phyloP scores from a whole-genome alignment of 768 basidiomycete species.

The Boletus pseudo-olivaceus region DNA sequence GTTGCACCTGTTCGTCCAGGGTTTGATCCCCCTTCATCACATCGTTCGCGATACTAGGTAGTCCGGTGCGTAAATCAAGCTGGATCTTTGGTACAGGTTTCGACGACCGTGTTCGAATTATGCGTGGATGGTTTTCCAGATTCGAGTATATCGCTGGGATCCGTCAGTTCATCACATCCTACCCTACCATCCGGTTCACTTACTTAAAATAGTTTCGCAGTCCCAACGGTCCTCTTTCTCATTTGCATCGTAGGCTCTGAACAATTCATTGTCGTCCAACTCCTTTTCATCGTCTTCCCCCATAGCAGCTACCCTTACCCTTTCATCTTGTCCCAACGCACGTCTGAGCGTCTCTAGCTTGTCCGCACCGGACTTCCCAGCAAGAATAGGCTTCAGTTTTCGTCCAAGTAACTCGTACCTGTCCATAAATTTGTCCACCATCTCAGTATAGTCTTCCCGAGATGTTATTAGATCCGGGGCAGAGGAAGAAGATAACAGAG shows the following conservation, averaged over 20 bases:
- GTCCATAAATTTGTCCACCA: slow-evolving; percentile 92
- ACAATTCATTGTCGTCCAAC: slow-evolving; percentile 41
- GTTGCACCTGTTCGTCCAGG: slow-evolving; percentile 18
- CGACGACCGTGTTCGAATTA: slow-evolving; percentile 67
- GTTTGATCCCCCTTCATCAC: slow-evolving; percentile 7
- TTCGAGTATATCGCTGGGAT: slow-evolving; percentile 89
- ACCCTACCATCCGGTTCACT: slow-evolving; percentile 28
- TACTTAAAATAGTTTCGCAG: slow-evolving; percentile 92
- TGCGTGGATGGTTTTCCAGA: slow-evolving; percentile 91
- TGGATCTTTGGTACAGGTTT: slow-evolving; percentile 59
- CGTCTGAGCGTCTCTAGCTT: slow-evolving; percentile 79
- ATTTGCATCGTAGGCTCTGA: slow-evolving; percentile 34
- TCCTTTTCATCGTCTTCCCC: slow-evolving; percentile 47
- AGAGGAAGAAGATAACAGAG: slow-evolving; percentile 48
- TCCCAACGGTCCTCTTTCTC: slow-evolving; percentile 86
- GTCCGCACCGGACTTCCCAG: slow-evolving; percentile 67
- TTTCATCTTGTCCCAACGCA: slow-evolving; percentile 68
- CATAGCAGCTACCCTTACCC: slow-evolving; percentile 44
- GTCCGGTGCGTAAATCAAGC: slow-evolving; percentile 73
- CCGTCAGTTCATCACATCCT: slow-evolving; percentile 6
- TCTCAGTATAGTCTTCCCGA: slow-evolving; percentile 82
- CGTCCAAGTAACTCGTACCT: slow-evolving; percentile 90
- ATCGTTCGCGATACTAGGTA: slow-evolving; percentile 53
- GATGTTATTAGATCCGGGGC: slow-evolving; percentile 75
- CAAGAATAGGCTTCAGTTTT: slow-evolving; percentile 74